Evolutionary conservation across 768 basidiomycete species (phyloP).

Genomic region (Mycena venus): DNA sequence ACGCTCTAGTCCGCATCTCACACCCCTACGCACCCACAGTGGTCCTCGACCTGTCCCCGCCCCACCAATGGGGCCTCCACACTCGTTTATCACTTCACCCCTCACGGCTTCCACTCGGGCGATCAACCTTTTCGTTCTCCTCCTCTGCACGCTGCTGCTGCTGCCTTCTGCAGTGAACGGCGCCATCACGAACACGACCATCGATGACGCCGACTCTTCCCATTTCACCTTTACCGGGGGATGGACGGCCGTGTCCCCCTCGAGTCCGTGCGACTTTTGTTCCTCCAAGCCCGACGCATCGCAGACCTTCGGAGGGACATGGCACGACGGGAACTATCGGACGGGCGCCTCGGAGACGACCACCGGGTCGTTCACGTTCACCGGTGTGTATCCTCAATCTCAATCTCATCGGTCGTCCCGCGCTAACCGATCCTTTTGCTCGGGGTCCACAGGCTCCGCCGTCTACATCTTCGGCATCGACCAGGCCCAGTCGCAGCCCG

Average conservation of each 20-base stretch:
- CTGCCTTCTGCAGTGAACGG: conserved; percentile 11
- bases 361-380: conserved; percentile 30
- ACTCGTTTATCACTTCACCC: conserved; percentile 18
- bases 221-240: conserved; percentile 23
- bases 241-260: conserved; percentile 23
- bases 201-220: conserved; percentile 28
- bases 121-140: conserved; percentile 19
- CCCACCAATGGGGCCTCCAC: conserved; percentile 30
- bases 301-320: conserved; percentile 5
- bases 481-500: conserved; percentile 25
- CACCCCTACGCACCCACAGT: neutral
- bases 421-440: neutral
- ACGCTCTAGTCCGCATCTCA: neutral
- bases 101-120: neutral
- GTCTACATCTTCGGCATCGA: conserved; percentile 34
- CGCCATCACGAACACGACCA: conserved; percentile 26
- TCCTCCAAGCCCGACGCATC: conserved; percentile 29
- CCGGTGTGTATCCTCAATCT: conserved; percentile 6
- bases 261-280: conserved; percentile 19
- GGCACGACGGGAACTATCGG: conserved; percentile 32
- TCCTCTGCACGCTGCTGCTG: conserved; percentile 15
- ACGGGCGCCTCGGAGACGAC: conserved; percentile 21
- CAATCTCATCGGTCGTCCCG: no score
- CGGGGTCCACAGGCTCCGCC: conserved; percentile 19
- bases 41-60: conserved; percentile 1